These are phyloP conservation scores for Mrakia blollopis DNA, from an alignment of 768 basidiomycete species.

Conservation along the genomic window DNA sequence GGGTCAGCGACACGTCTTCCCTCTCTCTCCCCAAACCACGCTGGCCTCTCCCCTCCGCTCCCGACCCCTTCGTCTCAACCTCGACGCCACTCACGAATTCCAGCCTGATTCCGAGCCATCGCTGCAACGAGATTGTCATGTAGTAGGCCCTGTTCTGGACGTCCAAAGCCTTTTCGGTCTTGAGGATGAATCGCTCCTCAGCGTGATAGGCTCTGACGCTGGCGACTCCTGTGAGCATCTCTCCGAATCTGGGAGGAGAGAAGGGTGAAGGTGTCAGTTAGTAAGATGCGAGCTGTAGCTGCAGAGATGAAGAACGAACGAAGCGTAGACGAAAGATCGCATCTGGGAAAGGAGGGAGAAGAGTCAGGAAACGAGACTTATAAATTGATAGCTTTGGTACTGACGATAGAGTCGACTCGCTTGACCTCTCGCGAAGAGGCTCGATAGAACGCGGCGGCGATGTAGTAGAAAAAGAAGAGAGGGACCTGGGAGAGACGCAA, in stretches of 20 bases:
- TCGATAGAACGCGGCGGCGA: slow-evolving; percentile 75
- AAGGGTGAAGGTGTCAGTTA: too few relatives aligned
- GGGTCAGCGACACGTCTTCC: slow-evolving; percentile 1
- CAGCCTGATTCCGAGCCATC: slow-evolving; percentile 65
- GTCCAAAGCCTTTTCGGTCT: slow-evolving; percentile 69
- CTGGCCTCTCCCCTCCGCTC: too few relatives aligned
- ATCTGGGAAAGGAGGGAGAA: slow-evolving; percentile 48
- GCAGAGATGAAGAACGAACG: too few relatives aligned
- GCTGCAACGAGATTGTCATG: slow-evolving; percentile 34
- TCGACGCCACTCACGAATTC: slow-evolving; percentile 3
- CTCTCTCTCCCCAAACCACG: too few relatives aligned
- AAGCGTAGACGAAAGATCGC: slow-evolving; percentile 86
- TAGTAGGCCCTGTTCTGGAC: slow-evolving; percentile 63
- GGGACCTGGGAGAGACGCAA: not conserved
- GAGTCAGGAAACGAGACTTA: not conserved
- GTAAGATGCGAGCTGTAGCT: too few relatives aligned
- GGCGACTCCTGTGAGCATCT: slow-evolving; percentile 65
- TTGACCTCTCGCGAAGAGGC: slow-evolving; percentile 82
- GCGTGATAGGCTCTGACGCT: slow-evolving; percentile 88
- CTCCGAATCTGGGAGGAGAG: too few relatives aligned
- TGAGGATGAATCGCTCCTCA: slow-evolving; percentile 62
- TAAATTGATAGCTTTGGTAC: not conserved
- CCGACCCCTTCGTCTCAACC: too few relatives aligned
- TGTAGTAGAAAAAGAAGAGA: slow-evolving; percentile 54
- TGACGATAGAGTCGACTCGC: slow-evolving; percentile 39